Percentiles rank a stretch among this genome's conserved stretches.
These are phyloP conservation scores for Voacanga thouarsii DNA, from an alignment of 257 asterid species.

Conservation along the genomic window DNA sequence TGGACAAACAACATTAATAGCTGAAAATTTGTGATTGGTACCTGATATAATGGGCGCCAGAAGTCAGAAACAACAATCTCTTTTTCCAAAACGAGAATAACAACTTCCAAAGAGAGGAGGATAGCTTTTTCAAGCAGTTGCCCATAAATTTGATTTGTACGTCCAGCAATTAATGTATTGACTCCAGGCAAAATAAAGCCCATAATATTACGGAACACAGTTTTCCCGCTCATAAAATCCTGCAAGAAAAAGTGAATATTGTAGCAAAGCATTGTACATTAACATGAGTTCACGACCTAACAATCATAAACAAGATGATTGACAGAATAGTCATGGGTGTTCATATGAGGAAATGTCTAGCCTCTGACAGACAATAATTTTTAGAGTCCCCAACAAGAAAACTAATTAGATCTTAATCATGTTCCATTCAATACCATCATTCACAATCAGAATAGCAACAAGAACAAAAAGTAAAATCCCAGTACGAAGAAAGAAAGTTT, in stretches of 20 bases:
- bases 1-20: conserved; percentile 8
- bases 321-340: background rate
- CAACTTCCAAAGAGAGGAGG: conserved; percentile 75
- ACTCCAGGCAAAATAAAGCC: conserved; percentile 81
- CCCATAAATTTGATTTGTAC: conserved; percentile 77
- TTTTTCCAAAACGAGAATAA: conserved; percentile 78
- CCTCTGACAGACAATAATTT: background rate
- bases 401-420: background rate
- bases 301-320: background rate
- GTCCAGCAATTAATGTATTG: conserved; percentile 54
- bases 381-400: background rate
- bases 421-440: background rate
- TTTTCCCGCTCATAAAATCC: conserved; percentile 94
- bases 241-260: conserved; percentile 27
- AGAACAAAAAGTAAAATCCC: background rate
- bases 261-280: background rate
- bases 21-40: conserved; percentile 20
- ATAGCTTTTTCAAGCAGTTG: conserved; percentile 75
- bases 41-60: conserved; percentile 96
- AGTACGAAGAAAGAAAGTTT: background rate
- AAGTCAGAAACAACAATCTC: conserved; percentile 66
- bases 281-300: background rate
- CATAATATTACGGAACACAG: conserved; percentile 77
- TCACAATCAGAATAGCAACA: background rate
- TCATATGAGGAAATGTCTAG: background rate